These are phyloP conservation scores for Cerrena zonata DNA, from an alignment of 1,284 basidiomycete species.

Conservation along the genomic window DNA sequence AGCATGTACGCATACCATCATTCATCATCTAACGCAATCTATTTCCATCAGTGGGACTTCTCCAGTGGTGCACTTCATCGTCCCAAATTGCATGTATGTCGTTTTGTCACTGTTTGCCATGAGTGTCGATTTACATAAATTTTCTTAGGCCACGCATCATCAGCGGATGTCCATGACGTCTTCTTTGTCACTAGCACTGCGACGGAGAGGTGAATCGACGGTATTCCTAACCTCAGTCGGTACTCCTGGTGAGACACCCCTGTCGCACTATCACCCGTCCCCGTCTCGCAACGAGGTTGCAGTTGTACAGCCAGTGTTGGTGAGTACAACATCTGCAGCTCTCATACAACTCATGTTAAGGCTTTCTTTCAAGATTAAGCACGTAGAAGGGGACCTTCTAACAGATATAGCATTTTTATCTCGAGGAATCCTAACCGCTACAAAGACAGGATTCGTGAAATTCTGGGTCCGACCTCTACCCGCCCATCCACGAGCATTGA, in stretches of 20 bases:
- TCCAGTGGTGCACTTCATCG: constrained; percentile 73
- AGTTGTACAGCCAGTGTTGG: constrained; percentile 84
- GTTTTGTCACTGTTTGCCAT: background rate
- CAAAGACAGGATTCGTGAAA: constrained; percentile 68
- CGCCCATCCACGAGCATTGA: constrained; percentile 26
- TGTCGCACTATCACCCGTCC: constrained; percentile 73
- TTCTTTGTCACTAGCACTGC: constrained; percentile 60
- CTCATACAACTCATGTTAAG: constrained; percentile 9
- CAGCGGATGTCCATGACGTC: constrained; percentile 72
- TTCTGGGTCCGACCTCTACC: constrained; percentile 79
- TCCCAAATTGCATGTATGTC: constrained; percentile 53
- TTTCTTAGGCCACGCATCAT: constrained; percentile 49
- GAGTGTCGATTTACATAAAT: constrained; percentile 3
- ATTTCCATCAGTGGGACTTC: constrained; percentile 74
- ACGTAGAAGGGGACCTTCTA: constrained; percentile 71
- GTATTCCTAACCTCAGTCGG: constrained; percentile 46
- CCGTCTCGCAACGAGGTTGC: constrained; percentile 86
- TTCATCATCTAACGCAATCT: constrained; percentile 2
- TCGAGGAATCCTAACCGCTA: constrained; percentile 70
- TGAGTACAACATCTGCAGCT: constrained; percentile 34
- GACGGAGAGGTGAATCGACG: constrained; percentile 47
- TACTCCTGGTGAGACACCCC: constrained; percentile 27
- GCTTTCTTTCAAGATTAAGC: constrained; percentile 55
- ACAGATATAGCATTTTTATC: constrained; percentile 68
- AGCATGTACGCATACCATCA: constrained; percentile 5